These are phyloP conservation scores for Thielaviopsis ethacetica DNA, from an alignment of 2,329 filamentous ascomycete genomes.

Conservation along the genomic window DNA sequence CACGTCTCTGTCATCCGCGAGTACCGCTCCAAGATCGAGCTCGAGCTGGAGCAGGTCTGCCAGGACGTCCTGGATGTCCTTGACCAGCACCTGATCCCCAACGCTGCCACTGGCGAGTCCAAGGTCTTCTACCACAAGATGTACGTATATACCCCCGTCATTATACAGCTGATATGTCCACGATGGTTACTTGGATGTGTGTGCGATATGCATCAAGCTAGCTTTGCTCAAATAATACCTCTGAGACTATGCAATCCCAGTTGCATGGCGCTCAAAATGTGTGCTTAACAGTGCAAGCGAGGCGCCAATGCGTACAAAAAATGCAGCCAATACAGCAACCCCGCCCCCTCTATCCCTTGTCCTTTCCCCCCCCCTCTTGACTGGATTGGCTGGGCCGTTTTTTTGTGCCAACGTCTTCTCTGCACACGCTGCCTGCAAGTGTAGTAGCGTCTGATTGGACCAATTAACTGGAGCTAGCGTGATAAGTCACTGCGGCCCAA, in stretches of 20 bases:
- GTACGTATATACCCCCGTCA: conserved; percentile 34
- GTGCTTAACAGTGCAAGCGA: neutral
- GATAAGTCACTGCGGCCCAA: neutral
- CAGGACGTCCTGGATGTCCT: conserved; percentile 93
- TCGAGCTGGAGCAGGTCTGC: conserved; percentile 92
- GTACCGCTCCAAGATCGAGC: conserved; percentile 97
- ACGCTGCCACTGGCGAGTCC: conserved; percentile 85
- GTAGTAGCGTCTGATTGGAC: neutral
- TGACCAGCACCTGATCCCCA: conserved; percentile 86
- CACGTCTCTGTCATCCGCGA: conserved; percentile 80
- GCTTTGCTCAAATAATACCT: neutral
- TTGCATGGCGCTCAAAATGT: neutral
- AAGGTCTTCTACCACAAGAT: conserved; percentile 99
- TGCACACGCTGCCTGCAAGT: neutral
- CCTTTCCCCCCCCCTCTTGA: neutral
- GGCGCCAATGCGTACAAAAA: neutral
- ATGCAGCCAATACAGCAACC: neutral
- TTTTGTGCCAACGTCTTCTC: neutral
- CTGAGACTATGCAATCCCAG: neutral
- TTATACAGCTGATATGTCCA: too few species aligned
- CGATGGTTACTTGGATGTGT: too few species aligned
- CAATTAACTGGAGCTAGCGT: neutral
- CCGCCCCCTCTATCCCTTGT: neutral
- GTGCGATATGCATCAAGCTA: neutral
- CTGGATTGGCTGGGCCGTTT: neutral